Conservation (phyloP, 208 protist genomes). For the Trypanosoma lewisi region DNA sequence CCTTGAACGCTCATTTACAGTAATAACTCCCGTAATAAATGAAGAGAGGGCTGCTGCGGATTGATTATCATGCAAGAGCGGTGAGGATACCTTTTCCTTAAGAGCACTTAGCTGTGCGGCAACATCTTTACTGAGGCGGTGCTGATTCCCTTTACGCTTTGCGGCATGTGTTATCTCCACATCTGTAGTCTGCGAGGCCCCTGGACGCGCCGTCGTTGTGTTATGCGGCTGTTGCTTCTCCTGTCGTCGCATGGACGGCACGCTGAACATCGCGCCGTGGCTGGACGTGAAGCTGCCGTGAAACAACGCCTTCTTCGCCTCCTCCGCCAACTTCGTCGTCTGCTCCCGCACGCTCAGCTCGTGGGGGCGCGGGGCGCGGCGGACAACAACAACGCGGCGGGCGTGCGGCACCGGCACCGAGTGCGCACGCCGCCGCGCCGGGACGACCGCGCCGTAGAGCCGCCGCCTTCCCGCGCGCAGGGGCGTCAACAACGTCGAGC, state of each 20-base stretch:
- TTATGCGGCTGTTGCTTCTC: not conserved
- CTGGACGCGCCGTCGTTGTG: not conserved
- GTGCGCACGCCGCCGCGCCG: slow-evolving; percentile 16
- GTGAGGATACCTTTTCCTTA: slow-evolving; percentile 29
- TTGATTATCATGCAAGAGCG: slow-evolving; percentile 1
- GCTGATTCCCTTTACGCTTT: not conserved
- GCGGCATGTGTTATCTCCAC: slow-evolving; percentile 10
- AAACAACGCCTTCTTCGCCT: slow-evolving; percentile 69
- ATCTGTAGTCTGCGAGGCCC: slow-evolving; percentile 15
- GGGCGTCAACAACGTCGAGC: not conserved
- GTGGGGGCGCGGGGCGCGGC: slow-evolving; percentile 18
- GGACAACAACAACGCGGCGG: slow-evolving; percentile 46
- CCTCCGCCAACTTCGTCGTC: slow-evolving; percentile 54
- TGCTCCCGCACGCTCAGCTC: slow-evolving; percentile 61
- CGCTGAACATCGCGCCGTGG: slow-evolving; percentile 69
- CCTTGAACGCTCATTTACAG: slow-evolving; percentile 36
- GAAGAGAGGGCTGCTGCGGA: not conserved
- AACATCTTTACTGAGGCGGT: slow-evolving; percentile 21
- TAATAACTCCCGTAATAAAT: slow-evolving; percentile 33
- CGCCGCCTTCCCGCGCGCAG: not conserved
- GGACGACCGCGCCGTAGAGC: not conserved
- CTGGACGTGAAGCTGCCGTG: slow-evolving; percentile 78
- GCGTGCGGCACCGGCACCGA: slow-evolving; percentile 48
- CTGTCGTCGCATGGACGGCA: slow-evolving; percentile 35
- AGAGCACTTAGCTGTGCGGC: slow-evolving; percentile 34